A percentile compares a stretch with the other conserved stretches of the same genome.
phyloP scores from a whole-genome alignment of 495 filamentous ascomycete genomes.

The Aspergillus hancockii region DNA sequence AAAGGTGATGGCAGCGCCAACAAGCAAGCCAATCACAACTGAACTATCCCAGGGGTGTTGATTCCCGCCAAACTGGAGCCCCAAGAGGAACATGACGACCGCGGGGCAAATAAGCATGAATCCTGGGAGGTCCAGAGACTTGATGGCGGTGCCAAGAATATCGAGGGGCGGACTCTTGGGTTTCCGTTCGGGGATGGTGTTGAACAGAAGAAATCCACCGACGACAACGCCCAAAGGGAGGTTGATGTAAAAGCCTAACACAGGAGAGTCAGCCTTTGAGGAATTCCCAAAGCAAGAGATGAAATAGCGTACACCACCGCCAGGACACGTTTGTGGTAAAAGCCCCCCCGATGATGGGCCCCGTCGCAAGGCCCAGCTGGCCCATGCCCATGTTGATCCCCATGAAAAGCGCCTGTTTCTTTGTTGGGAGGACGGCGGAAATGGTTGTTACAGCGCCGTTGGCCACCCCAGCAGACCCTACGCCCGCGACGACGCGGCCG shows the following conservation, averaged over 20 bases:
- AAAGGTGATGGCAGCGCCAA: constrained; percentile 11
- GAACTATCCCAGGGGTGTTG: constrained; percentile 18
- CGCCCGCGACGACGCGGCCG: neutral
- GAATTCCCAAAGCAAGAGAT: no score
- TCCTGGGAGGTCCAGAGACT: constrained; percentile 26
- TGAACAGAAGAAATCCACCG: constrained; percentile 18
- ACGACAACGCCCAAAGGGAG: constrained; percentile 17
- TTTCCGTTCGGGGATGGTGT: no score
- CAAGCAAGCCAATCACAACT: constrained; percentile 18
- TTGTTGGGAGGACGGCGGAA: neutral
- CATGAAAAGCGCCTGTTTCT: neutral
- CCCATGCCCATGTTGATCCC: neutral
- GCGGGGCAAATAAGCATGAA: constrained; percentile 15
- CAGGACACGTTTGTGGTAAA: neutral
- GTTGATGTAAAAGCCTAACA: neutral
- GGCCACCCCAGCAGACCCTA: neutral
- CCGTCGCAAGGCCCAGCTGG: neutral
- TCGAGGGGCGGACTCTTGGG: no score
- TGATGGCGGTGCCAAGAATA: no score
- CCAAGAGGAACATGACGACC: constrained; percentile 24
- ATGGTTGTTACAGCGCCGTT: neutral
- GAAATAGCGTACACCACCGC: neutral
- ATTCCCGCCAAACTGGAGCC: constrained; percentile 29
- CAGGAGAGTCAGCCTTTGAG: no score
- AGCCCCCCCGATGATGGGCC: constrained; percentile 1